phyloP scores from a whole-genome alignment of 208 protist genomes.

The Polymyxa betae region DNA sequence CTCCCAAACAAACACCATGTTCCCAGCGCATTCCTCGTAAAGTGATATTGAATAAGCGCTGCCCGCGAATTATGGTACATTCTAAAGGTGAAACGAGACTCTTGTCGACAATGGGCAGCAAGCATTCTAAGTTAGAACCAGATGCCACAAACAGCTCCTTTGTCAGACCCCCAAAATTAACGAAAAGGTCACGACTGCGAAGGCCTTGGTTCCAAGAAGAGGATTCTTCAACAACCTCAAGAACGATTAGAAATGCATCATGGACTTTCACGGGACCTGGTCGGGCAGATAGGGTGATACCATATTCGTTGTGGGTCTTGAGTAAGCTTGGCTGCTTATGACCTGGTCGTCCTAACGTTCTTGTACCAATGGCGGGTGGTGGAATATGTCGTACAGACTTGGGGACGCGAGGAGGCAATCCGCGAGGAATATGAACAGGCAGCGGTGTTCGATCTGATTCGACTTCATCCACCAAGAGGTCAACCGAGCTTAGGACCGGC shows the following conservation, averaged over 20 bases:
- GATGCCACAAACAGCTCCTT: background rate
- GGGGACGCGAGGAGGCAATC: background rate
- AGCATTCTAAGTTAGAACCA: slow-evolving; percentile 6
- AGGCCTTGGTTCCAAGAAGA: slow-evolving; percentile 25
- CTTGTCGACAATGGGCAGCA: background rate
- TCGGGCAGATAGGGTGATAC: background rate
- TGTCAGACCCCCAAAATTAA: slow-evolving; percentile 22
- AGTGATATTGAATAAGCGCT: slow-evolving; percentile 21
- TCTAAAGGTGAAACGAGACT: background rate
- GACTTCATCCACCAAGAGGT: background rate
- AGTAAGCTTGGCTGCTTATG: background rate
- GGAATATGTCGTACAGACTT: background rate
- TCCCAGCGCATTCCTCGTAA: slow-evolving; percentile 46
- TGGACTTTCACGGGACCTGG: background rate
- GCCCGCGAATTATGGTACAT: slow-evolving; percentile 2
- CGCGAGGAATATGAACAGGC: background rate
- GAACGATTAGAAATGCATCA: slow-evolving; percentile 18
- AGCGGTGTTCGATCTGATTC: background rate
- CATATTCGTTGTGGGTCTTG: background rate
- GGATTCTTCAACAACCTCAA: slow-evolving; percentile 47
- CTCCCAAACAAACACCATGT: slow-evolving; percentile 13
- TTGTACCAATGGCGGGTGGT: background rate
- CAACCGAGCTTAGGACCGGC: background rate
- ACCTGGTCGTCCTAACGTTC: slow-evolving; percentile 14
- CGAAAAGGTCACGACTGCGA: background rate